Evolutionary conservation across 2,329 filamentous ascomycete species (phyloP), one percentile per base, ranked within the genome.

Genomic region (Ophiostoma triangulosporum): DNA sequence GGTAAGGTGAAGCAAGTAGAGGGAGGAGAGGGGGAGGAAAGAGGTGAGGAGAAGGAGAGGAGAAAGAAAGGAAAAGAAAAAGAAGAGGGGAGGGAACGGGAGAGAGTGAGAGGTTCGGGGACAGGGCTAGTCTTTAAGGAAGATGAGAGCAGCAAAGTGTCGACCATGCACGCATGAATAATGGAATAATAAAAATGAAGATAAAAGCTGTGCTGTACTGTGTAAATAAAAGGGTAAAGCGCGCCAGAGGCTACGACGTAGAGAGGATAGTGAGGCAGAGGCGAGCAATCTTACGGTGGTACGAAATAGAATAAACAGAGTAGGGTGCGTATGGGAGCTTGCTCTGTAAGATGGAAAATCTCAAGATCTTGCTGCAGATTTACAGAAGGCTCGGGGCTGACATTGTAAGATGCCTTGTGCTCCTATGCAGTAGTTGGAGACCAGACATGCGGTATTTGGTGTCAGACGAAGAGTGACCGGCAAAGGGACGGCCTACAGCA

Each of bases 121-220:
- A 54, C 46, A 51, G 22, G 29, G 48, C 40, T 33, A 9, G 31
- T 24, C 38, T 51, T 51, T 54, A 51, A 51, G 22, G 32, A 51
- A 31, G 15, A 48, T 29, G 43, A 50, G 20, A 43, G 22, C n/a
- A 32, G 26, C 24, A 17, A 12, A 17, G 15, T 3, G 14, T n/a
- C n/a, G n/a, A n/a, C n/a, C n/a, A n/a, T n/a, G n/a, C n/a, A n/a
- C n/a, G n/a, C n/a, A n/a, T 17, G 45, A 48, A 20, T 7, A 7
- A 11, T 12, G 8, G 45, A 54, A 48, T 50, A 33, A 35, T 45
- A 33, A 51, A 48, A 36, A 12, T 36, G n/a, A n/a, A n/a, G n/a
- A n/a, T n/a, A n/a, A n/a, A n/a, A n/a, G n/a, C n/a, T n/a, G n/a
- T n/a, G n/a, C n/a, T n/a, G n/a, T n/a, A n/a, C n/a, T n/a, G n/a